A percentile compares a stretch with the other conserved stretches of the same genome.
Evolutionary conservation across 129 eudicot genomes (phyloP).

Genomic region (Centella asiatica): DNA sequence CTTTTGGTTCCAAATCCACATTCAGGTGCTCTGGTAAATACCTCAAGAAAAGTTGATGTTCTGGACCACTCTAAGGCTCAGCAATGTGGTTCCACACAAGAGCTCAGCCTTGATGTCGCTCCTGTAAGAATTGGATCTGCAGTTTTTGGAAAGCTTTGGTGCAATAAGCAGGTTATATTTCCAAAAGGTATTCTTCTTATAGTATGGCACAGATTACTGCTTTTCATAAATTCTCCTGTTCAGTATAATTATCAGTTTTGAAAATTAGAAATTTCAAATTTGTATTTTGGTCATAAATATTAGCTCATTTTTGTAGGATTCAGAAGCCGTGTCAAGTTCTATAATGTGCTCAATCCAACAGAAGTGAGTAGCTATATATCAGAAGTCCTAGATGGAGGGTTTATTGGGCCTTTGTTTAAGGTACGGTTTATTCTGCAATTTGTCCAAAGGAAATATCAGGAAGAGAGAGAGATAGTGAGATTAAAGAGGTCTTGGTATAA

Average conservation of each 20-base stretch:
- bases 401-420: conserved; percentile 74
- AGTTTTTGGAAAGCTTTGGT: conserved; percentile 53
- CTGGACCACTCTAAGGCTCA: conserved; percentile 1
- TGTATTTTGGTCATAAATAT: conserved; percentile 13
- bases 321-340: conserved; percentile 58
- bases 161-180: conserved; percentile 55
- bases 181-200: conserved; percentile 50
- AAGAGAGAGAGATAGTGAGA: background rate
- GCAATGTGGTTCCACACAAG: conserved; percentile 9
- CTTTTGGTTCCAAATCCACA: conserved; percentile 1
- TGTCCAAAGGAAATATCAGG: too few relatives aligned
- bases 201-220: too few relatives aligned
- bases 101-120: conserved; percentile 20
- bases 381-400: conserved; percentile 64
- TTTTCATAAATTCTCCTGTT: background rate
- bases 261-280: background rate
- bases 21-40: conserved; percentile 9
- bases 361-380: conserved; percentile 39
- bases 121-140: conserved; percentile 39
- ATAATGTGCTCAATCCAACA: conserved; percentile 33
- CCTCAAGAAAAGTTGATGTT: conserved; percentile 1
- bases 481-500: background rate
- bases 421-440: conserved; percentile 14
- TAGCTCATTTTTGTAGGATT: conserved; percentile 34
- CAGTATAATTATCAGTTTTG: background rate